These are phyloP conservation scores for Capsicum rhomboideum DNA, from an alignment of 257 asterid genomes.

Conservation along the genomic window DNA sequence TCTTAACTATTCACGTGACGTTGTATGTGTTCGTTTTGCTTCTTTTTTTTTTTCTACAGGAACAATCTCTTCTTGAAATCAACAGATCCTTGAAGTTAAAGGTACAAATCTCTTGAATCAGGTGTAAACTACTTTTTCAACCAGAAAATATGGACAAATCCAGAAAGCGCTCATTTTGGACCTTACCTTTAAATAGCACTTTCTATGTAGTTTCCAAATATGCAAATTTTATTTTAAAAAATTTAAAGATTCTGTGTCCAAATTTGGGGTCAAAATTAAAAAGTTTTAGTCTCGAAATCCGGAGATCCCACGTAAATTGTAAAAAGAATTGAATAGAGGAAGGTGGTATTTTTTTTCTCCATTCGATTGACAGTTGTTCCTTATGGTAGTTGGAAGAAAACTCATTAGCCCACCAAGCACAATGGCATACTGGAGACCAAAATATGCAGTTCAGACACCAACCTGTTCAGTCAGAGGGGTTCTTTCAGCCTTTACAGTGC, in stretches of 20 bases:
- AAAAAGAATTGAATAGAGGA: neutral
- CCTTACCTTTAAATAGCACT: neutral
- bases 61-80: slow-evolving; percentile 26
- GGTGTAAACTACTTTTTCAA: neutral
- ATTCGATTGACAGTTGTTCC: neutral
- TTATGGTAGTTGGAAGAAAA: neutral
- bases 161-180: neutral
- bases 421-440: neutral
- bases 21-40: neutral
- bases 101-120: neutral
- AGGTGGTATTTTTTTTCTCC: neutral
- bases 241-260: no score
- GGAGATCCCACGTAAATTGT: no score
- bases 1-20: neutral
- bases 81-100: neutral
- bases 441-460: neutral
- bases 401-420: neutral
- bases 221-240: no score
- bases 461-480: neutral
- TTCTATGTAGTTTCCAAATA: neutral
- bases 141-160: neutral
- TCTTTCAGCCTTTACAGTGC: neutral
- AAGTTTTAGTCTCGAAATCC: no score
- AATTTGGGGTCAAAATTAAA: no score
- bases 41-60: slow-evolving; percentile 51